phyloP scores from a whole-genome alignment of 2,329 filamentous ascomycete species.

The Phialophora chinensis region DNA sequence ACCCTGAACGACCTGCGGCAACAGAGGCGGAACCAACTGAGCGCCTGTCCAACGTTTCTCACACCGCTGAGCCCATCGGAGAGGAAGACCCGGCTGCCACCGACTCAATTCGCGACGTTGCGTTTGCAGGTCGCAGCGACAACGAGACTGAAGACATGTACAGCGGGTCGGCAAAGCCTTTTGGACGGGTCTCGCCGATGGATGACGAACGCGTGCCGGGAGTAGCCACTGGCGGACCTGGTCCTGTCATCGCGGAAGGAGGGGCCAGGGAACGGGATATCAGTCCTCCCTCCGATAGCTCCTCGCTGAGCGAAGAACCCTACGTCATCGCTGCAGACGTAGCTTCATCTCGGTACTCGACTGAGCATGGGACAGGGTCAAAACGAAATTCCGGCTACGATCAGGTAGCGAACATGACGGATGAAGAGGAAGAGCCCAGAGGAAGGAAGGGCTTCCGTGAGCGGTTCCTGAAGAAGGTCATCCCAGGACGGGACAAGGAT shows the following conservation, averaged over 20 bases:
- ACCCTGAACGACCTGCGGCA: conserved; percentile 14
- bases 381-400: conserved; percentile 30
- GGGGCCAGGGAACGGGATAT: conserved; percentile 25
- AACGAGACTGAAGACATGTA: conserved; percentile 40
- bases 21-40: conserved; percentile 13
- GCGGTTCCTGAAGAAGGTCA: conserved; percentile 35
- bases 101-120: conserved; percentile 40
- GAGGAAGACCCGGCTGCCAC: conserved; percentile 28
- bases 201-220: conserved; percentile 13
- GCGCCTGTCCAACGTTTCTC: background rate
- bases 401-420: conserved; percentile 22
- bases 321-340: conserved; percentile 35
- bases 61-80: conserved; percentile 13
- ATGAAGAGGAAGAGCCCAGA: conserved; percentile 33
- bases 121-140: conserved; percentile 37
- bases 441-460: conserved; percentile 36
- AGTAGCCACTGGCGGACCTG: background rate
- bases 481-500: conserved; percentile 33
- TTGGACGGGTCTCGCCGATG: conserved; percentile 27
- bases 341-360: conserved; percentile 34
- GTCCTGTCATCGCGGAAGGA: background rate
- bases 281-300: conserved; percentile 37
- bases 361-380: conserved; percentile 23
- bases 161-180: conserved; percentile 28
- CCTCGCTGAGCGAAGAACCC: conserved; percentile 30